Evolutionary conservation across 2,329 filamentous ascomycete genomes (phyloP).

Genomic region (Catunica adiposa): DNA sequence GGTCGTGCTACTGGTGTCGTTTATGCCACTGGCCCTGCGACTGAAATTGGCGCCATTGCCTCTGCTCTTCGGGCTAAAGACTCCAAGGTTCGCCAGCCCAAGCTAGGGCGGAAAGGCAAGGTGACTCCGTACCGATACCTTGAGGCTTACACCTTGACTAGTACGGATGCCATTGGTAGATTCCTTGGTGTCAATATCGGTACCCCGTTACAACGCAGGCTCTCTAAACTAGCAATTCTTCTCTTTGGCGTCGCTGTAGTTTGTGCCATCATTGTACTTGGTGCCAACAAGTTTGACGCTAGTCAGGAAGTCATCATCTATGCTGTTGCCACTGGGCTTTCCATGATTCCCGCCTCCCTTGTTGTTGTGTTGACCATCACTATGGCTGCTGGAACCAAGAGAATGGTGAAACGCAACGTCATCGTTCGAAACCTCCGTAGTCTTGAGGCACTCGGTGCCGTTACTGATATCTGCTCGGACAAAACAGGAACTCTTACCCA

Average conservation of each 20-base stretch:
- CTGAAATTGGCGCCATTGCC: slow-evolving; percentile 43
- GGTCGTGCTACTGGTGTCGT: slow-evolving; percentile 42
- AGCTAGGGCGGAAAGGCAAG: slow-evolving; percentile 34
- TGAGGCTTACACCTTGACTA: slow-evolving; percentile 31
- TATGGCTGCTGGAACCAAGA: slow-evolving; percentile 36
- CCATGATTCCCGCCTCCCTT: slow-evolving; percentile 36
- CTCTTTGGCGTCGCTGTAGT: slow-evolving; percentile 51
- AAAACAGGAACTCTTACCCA: slow-evolving; percentile 45
- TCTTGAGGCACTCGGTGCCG: slow-evolving; percentile 43
- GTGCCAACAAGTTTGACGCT: slow-evolving; percentile 40
- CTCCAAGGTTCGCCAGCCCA: slow-evolving; percentile 33
- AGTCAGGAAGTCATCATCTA: slow-evolving; percentile 43
- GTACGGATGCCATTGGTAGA: slow-evolving; percentile 39
- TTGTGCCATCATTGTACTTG: slow-evolving; percentile 53
- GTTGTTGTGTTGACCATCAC: slow-evolving; percentile 40
- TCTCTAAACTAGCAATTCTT: slow-evolving; percentile 49
- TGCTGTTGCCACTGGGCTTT: slow-evolving; percentile 30
- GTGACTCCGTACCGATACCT: slow-evolving; percentile 36
- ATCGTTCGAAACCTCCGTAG: slow-evolving; percentile 36
- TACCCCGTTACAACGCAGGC: slow-evolving; percentile 51
- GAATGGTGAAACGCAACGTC: slow-evolving; percentile 36
- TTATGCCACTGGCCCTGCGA: slow-evolving; percentile 41
- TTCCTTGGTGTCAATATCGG: slow-evolving; percentile 54
- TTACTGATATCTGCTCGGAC: slow-evolving; percentile 39
- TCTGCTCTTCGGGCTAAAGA: slow-evolving; percentile 33